Evolutionary conservation across 2,329 filamentous ascomycete species (phyloP).

Genomic region (Dendrostoma leiphaemia): DNA sequence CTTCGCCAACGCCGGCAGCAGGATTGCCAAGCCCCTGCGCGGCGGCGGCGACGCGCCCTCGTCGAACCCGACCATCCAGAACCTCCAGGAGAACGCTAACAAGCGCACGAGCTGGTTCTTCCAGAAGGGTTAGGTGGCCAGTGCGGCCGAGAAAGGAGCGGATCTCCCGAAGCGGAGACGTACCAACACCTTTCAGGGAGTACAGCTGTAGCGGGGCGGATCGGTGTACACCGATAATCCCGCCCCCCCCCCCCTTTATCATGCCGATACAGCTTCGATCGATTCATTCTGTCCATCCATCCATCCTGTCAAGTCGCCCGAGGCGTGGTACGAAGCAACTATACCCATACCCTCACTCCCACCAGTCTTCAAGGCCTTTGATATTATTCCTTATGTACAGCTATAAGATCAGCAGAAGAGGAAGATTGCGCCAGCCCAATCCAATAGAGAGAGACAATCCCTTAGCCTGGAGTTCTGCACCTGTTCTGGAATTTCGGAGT

Average conservation of each 20-base stretch:
- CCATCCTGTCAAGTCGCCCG: neutral
- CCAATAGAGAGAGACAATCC: conserved; percentile 15
- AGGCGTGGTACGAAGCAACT: conserved; percentile 11
- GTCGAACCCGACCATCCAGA: conserved; percentile 54
- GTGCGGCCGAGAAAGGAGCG: neutral
- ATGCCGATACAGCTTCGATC: neutral
- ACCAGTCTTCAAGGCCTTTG: conserved; percentile 5
- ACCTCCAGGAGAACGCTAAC: conserved; percentile 57
- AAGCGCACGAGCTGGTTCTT: conserved; percentile 77
- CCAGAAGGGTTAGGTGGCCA: conserved; percentile 48
- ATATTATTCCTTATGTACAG: conserved; percentile 14
- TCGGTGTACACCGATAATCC: conserved; percentile 11
- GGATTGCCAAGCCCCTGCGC: conserved; percentile 68
- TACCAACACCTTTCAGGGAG: neutral
- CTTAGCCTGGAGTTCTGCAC: neutral
- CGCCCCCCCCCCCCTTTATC: neutral
- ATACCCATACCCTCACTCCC: conserved; percentile 3
- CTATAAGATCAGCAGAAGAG: conserved; percentile 7
- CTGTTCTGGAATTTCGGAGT: neutral
- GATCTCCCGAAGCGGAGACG: neutral
- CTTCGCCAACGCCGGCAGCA: conserved; percentile 62
- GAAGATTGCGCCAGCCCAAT: conserved; percentile 4
- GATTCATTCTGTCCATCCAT: conserved; percentile 5
- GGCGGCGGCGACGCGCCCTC: conserved; percentile 52
- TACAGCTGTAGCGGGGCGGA: neutral